Evolutionary conservation across 257 asterid genomes (phyloP).

Genomic region (Solanum peruvianum): DNA sequence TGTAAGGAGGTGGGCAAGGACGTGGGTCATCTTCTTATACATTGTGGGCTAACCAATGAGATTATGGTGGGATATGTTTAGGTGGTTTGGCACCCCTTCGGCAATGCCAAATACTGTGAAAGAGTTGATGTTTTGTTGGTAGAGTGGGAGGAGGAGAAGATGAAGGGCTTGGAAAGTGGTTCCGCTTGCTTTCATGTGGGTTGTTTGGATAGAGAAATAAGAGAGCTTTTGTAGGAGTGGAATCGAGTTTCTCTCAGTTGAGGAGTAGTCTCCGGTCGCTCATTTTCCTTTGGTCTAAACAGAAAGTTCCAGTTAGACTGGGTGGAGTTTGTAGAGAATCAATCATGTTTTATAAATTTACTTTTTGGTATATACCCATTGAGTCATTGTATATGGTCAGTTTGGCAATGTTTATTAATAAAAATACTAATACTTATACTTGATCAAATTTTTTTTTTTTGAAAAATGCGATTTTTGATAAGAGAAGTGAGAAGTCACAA

Average conservation of each 20-base stretch:
- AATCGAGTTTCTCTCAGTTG: neutral
- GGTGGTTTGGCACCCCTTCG: neutral
- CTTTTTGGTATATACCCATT: neutral
- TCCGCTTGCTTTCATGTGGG: neutral
- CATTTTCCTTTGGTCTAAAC: neutral
- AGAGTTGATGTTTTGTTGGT: neutral
- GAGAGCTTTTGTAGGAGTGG: neutral
- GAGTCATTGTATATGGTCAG: neutral
- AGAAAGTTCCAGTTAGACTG: neutral
- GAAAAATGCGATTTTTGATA: neutral
- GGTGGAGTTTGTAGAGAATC: neutral
- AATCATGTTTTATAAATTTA: neutral
- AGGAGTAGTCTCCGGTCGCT: neutral
- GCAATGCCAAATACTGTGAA: neutral
- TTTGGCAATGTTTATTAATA: neutral
- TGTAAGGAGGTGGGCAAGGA: neutral
- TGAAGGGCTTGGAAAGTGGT: neutral
- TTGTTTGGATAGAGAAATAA: neutral
- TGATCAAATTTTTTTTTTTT: neutral
- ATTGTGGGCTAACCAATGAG: neutral
- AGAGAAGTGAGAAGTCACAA: neutral
- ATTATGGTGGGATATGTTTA: neutral
- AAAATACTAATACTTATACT: neutral
- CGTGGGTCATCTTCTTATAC: neutral
- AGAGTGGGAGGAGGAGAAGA: neutral